These are phyloP conservation scores for Hymenotorrendiella dingleyae DNA, from an alignment of 2,329 filamentous ascomycete genomes.

Conservation along the genomic window DNA sequence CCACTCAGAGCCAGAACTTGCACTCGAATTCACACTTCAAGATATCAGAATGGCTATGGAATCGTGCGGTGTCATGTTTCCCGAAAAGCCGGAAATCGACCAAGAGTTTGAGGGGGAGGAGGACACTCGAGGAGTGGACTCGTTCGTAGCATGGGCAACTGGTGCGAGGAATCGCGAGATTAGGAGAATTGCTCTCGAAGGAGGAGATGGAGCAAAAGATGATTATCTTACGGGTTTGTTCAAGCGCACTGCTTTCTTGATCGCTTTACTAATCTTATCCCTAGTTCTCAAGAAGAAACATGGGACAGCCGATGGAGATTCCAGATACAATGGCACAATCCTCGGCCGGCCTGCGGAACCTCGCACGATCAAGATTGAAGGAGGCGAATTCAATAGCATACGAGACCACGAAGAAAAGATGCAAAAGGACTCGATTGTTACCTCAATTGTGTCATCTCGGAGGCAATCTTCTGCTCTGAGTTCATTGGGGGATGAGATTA, in stretches of 20 bases:
- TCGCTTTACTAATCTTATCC: too few relatives aligned
- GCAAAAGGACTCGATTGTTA: conserved; percentile 15
- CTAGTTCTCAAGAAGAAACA: conserved; percentile 84
- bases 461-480: conserved; percentile 29
- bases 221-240: conserved; percentile 61
- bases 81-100: conserved; percentile 60
- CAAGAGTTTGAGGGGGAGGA: conserved; percentile 62
- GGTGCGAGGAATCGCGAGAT: conserved; percentile 75
- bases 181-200: conserved; percentile 69
- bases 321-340: conserved; percentile 77
- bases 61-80: conserved; percentile 69
- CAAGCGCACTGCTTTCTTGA: too few relatives aligned
- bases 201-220: conserved; percentile 56
- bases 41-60: conserved; percentile 84
- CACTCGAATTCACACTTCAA: conserved; percentile 57
- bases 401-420: conserved; percentile 55
- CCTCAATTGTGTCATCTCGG: conserved; percentile 19
- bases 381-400: conserved; percentile 62
- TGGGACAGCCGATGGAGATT: conserved; percentile 81
- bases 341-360: conserved; percentile 70
- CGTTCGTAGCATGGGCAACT: conserved; percentile 73
- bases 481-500: conserved; percentile 27
- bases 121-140: conserved; percentile 70
- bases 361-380: conserved; percentile 70
- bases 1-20: conserved; percentile 60